Evolutionary conservation across 2,329 filamentous ascomycete species (phyloP).

Genomic region (Leptoxyphium fumago): DNA sequence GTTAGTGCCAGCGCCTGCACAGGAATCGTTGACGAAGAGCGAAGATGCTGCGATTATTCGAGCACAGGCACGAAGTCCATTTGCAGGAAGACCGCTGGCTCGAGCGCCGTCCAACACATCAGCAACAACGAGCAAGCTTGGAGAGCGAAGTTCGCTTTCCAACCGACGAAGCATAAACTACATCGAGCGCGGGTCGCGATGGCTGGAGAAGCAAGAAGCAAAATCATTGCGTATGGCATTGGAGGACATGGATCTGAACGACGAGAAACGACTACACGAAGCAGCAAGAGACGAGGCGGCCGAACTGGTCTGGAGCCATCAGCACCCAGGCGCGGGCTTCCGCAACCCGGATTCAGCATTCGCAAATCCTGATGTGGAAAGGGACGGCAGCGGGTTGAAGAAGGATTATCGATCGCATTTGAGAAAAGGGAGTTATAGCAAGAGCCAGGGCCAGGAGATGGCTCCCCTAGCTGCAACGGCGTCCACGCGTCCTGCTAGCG

Average conservation of each 20-base stretch:
- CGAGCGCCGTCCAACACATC: slow-evolving; percentile 9
- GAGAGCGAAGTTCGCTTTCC: slow-evolving; percentile 34
- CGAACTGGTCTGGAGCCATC: slow-evolving; percentile 64
- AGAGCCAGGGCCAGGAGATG: slow-evolving; percentile 26
- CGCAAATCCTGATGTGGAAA: slow-evolving; percentile 18
- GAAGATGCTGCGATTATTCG: slow-evolving; percentile 9
- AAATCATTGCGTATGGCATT: slow-evolving; percentile 55
- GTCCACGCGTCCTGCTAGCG: slow-evolving; percentile 1
- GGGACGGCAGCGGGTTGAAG: slow-evolving; percentile 17
- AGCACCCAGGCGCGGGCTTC: slow-evolving; percentile 52
- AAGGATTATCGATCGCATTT: slow-evolving; percentile 50
- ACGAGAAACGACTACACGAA: slow-evolving; percentile 49
- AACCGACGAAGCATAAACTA: slow-evolving; percentile 54
- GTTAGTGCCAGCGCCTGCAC: slow-evolving; percentile 6
- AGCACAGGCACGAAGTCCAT: slow-evolving; percentile 9
- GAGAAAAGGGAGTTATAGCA: slow-evolving; percentile 56
- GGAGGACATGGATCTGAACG: slow-evolving; percentile 55
- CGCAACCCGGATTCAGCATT: slow-evolving; percentile 33
- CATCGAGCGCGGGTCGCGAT: slow-evolving; percentile 57
- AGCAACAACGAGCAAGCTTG: slow-evolving; percentile 2
- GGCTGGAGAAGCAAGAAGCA: slow-evolving; percentile 71
- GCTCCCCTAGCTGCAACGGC: background rate
- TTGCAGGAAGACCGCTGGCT: slow-evolving; percentile 18
- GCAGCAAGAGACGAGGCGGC: slow-evolving; percentile 64
- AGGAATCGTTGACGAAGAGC: slow-evolving; percentile 17